phyloP scores from a whole-genome alignment of 805 yeast species.

The Schizosaccharomyces cryophilus region DNA sequence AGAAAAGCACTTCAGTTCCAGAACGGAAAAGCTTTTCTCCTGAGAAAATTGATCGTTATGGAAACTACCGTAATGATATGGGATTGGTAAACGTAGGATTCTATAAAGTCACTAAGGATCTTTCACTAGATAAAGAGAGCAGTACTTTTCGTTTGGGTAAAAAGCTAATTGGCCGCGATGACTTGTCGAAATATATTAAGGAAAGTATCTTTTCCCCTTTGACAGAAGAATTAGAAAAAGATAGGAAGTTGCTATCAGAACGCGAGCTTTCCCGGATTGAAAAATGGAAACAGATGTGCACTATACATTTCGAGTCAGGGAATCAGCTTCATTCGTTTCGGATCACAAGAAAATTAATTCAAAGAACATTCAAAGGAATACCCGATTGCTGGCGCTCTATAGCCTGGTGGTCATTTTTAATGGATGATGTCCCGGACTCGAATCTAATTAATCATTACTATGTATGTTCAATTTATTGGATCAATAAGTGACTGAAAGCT shows the following conservation, averaged over 20 bases:
- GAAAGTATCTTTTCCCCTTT: neutral
- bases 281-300: neutral
- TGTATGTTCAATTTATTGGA: neutral
- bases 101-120: neutral
- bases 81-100: neutral
- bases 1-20: neutral
- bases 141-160: neutral
- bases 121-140: neutral
- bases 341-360: neutral
- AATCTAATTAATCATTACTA: slow-evolving; percentile 2
- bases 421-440: neutral
- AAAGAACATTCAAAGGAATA: slow-evolving; percentile 6
- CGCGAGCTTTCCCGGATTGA: neutral
- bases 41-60: neutral
- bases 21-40: neutral
- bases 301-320: neutral
- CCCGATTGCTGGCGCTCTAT: slow-evolving; percentile 6
- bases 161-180: neutral
- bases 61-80: neutral
- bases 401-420: slow-evolving; percentile 9
- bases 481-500: neutral
- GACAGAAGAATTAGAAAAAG: neutral
- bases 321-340: neutral
- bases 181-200: neutral
- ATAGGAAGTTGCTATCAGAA: neutral